Evolutionary conservation across 768 basidiomycete genomes (phyloP).

Genomic region (Lactifluus subvellereus): DNA sequence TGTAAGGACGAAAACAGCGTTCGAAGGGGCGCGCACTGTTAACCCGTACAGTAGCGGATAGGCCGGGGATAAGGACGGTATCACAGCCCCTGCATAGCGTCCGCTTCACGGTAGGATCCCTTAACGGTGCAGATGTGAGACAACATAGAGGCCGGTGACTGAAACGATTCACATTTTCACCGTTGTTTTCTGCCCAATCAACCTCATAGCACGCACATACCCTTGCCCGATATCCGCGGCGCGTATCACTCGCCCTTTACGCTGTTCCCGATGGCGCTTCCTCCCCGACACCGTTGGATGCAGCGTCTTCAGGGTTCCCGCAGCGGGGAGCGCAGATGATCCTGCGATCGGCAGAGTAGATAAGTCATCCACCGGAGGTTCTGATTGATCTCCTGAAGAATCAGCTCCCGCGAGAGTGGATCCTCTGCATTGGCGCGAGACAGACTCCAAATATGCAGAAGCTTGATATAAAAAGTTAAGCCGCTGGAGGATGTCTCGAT

Average conservation of each 20-base stretch:
- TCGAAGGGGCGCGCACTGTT: constrained; percentile 43
- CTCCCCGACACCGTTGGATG: background rate
- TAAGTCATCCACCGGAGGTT: background rate
- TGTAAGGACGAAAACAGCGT: background rate
- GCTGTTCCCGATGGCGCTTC: constrained; percentile 10
- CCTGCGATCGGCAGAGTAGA: background rate
- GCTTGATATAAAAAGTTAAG: constrained; percentile 86
- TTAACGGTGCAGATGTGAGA: constrained; percentile 27
- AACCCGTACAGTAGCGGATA: constrained; percentile 57
- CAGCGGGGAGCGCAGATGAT: background rate
- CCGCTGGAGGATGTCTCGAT: constrained; percentile 74
- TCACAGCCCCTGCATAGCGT: constrained; percentile 69
- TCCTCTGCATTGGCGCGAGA: constrained; percentile 22
- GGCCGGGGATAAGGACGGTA: constrained; percentile 58
- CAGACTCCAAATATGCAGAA: constrained; percentile 51
- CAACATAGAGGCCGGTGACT: background rate
- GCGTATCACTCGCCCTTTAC: constrained; percentile 30
- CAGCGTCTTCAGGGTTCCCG: background rate
- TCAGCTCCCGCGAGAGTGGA: background rate
- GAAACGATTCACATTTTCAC: constrained; percentile 60
- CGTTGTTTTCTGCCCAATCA: constrained; percentile 68
- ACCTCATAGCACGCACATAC: constrained; percentile 61
- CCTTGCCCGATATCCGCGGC: constrained; percentile 53
- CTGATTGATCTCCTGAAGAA: background rate
- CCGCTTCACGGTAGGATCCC: constrained; percentile 82